phyloP scores from a whole-genome alignment of 805 yeast genomes.

The Maudiozyma saulgeensis region DNA sequence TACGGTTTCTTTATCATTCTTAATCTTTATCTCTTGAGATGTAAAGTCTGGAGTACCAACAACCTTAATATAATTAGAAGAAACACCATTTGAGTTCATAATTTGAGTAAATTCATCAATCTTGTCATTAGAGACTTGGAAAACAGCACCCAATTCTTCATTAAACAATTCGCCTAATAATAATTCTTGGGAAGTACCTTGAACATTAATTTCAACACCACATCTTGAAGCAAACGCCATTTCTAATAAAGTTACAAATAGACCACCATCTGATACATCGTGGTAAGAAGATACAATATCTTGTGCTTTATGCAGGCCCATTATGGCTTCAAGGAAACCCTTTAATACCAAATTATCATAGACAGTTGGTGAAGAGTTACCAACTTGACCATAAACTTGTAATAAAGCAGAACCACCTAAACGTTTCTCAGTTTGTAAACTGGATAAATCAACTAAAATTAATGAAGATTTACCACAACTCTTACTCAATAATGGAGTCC shows the following conservation, averaged over 20 bases:
- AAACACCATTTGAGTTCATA: slow-evolving; percentile 50
- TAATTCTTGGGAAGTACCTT: slow-evolving; percentile 31
- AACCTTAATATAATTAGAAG: slow-evolving; percentile 42
- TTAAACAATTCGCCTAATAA: slow-evolving; percentile 58
- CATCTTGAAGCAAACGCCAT: slow-evolving; percentile 96
- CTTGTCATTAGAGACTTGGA: slow-evolving; percentile 62
- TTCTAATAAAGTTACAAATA: slow-evolving; percentile 73
- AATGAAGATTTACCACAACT: slow-evolving; percentile 46
- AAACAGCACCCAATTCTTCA: slow-evolving; percentile 93
- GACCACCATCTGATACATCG: slow-evolving; percentile 95
- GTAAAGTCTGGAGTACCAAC: slow-evolving; percentile 63
- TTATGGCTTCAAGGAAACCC: slow-evolving; percentile 58
- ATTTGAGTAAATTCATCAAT: slow-evolving; percentile 45
- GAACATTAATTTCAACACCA: slow-evolving; percentile 55
- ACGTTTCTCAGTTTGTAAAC: slow-evolving; percentile 41
- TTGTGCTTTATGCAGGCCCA: slow-evolving; percentile 55
- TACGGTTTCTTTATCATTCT: slow-evolving; percentile 29
- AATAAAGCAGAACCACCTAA: slow-evolving; percentile 94
- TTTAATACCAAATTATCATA: slow-evolving; percentile 56
- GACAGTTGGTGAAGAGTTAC: slow-evolving; percentile 75
- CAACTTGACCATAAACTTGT: slow-evolving; percentile 85
- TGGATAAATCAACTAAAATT: slow-evolving; percentile 70
- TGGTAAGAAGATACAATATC: slow-evolving; percentile 77
- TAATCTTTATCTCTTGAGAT: slow-evolving; percentile 39
- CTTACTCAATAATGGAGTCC: slow-evolving; percentile 80